Percentiles rank a stretch among this genome's conserved stretches.
Evolutionary conservation across 371 early-diverging fungal species (phyloP).

Genomic region (Saksenaea vasiformis): DNA sequence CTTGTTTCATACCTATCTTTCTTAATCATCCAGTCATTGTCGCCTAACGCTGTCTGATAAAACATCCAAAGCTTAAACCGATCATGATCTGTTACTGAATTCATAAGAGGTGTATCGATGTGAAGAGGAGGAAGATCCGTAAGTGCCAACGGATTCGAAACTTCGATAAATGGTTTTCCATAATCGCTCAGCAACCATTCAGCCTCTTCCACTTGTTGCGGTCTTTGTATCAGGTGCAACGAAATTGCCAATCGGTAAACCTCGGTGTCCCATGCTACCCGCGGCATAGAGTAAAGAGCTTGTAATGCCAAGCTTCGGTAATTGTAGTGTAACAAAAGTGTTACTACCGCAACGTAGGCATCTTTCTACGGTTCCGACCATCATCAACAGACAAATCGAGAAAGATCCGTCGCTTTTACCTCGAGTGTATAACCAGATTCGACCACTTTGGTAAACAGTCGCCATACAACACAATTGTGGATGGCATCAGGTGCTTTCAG

Average conservation of each 20-base stretch:
- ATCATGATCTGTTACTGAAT: constrained; percentile 33
- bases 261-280: constrained; percentile 34
- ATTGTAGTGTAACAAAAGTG: constrained; percentile 21
- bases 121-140: constrained; percentile 27
- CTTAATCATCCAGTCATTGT: constrained; percentile 28
- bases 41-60: constrained; percentile 31
- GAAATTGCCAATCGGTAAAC: constrained; percentile 36
- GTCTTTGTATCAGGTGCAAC: constrained; percentile 38
- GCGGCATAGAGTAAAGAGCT: constrained; percentile 40
- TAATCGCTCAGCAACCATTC: constrained; percentile 37
- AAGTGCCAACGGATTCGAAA: constrained; percentile 36
- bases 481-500: constrained; percentile 15
- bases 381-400: background rate
- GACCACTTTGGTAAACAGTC: constrained; percentile 39
- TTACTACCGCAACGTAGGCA: constrained; percentile 29
- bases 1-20: constrained; percentile 26
- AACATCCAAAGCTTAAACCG: constrained; percentile 35
- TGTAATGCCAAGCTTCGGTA: constrained; percentile 28
- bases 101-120: constrained; percentile 39
- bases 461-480: constrained; percentile 33
- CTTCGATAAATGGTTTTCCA: constrained; percentile 38
- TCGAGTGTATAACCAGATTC: constrained; percentile 41
- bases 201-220: constrained; percentile 35
- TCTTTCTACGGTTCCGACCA: constrained; percentile 16
- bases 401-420: constrained; percentile 12